Evolutionary conservation across 257 asterid genomes (phyloP), one percentile per base, ranked within the genome.

Genomic region (Solanum etuberosum): DNA sequence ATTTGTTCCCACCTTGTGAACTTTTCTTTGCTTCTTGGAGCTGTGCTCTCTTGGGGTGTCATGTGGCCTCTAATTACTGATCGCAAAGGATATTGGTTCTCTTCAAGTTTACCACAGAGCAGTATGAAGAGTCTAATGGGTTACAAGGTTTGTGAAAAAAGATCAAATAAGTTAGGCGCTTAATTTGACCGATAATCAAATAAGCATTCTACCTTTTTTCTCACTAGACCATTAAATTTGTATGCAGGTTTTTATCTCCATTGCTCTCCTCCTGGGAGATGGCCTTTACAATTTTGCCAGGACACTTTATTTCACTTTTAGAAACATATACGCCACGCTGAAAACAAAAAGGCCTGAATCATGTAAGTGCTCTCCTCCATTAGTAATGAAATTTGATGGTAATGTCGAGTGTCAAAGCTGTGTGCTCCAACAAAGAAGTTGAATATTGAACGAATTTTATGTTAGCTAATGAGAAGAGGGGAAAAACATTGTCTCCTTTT

Each of bases 261-360:
- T 96, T 29, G 93, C 98, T 65, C 97, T 96, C 25, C 92, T 96
- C 78, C 92, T 96, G 29, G 99, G 99, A 5, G 98, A 96, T 57
- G 99, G 99, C 14, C 93, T 95, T 57, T 95, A 96, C 92, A 93
- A 96, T 90, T 96, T 96, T 87, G 78, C 89, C 86, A 96, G 93
- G 95, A 94, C 95, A 21, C 63, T 96, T 57, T 25, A 92, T 86
- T 89, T 92, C 86, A 94, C 97, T 10, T 77, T 86, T 84, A 85
- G 88, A 88, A 93, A 91, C 91, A 90, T 95, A 92, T 91, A 88
- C 59, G 74, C 88, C 59, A 88, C 93, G 7, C 73, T 90, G 92
- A 92, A 90, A 83, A 92, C 89, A 87, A 92, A 74, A 90, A 89
- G 89, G 83, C 68, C 71, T 4, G 54, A 14, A 82, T 32, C 94